A percentile compares a stretch with the other conserved stretches of the same genome.
Evolutionary conservation across 805 yeast species (phyloP).

Genomic region (Hanseniaspora mollemarum): DNA sequence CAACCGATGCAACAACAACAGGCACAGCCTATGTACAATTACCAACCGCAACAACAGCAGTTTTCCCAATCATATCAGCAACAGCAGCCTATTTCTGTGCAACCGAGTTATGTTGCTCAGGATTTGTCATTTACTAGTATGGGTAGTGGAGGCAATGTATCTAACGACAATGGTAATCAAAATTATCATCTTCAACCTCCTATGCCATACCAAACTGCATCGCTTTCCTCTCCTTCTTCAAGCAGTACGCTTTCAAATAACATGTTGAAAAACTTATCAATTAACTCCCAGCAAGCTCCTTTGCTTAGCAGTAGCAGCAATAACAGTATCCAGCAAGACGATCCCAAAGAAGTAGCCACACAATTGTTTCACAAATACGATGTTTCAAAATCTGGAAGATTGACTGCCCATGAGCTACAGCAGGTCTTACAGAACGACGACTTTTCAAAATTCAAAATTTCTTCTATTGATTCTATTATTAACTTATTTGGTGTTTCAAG

Average conservation of each 20-base stretch:
- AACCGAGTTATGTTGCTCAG: conserved; percentile 3
- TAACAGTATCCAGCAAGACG: conserved; percentile 17
- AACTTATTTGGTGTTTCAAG: conserved; percentile 30
- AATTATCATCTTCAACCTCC: background rate
- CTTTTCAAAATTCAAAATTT: conserved; percentile 26
- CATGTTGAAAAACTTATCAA: background rate
- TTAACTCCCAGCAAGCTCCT: conserved; percentile 13
- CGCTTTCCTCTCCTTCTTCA: background rate
- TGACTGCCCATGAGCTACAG: conserved; percentile 29
- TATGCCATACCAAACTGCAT: background rate
- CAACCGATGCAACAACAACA: conserved; percentile 8
- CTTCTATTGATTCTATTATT: conserved; percentile 30
- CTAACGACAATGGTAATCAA: background rate
- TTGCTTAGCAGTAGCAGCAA: background rate
- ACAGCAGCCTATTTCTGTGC: background rate
- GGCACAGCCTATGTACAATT: conserved; percentile 5
- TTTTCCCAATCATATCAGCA: conserved; percentile 11
- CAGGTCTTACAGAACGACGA: conserved; percentile 31
- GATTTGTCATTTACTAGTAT: conserved; percentile 9
- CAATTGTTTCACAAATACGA: conserved; percentile 29
- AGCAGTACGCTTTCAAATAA: conserved; percentile 6
- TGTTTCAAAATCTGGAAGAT: conserved; percentile 24
- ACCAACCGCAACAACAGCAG: conserved; percentile 18
- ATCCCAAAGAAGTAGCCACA: conserved; percentile 25
- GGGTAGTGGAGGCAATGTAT: background rate